These are phyloP conservation scores for Podospora conica DNA, from an alignment of 495 filamentous ascomycete species.

Conservation along the genomic window DNA sequence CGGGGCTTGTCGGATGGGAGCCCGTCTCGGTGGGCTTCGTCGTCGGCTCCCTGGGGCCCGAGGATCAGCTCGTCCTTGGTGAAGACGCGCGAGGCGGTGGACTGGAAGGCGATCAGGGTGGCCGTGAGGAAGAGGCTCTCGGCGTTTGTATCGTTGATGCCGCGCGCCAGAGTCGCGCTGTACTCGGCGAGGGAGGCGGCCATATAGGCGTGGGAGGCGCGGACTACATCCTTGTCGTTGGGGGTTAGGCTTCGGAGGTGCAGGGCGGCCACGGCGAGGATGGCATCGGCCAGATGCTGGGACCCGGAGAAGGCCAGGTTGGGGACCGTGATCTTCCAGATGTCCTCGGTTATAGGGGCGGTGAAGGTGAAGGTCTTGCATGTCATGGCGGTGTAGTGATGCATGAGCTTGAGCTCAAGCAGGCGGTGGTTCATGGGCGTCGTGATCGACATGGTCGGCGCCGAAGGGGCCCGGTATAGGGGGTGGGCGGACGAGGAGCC, in stretches of 20 bases:
- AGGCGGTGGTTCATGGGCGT: conserved; percentile 37
- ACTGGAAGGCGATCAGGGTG: conserved; percentile 52
- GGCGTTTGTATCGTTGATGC: conserved; percentile 46
- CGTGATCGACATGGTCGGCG: conserved; percentile 29
- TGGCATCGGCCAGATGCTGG: conserved; percentile 48
- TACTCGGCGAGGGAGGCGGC: conserved; percentile 51
- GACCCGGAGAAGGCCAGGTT: conserved; percentile 47
- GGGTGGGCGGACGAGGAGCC: conserved; percentile 21
- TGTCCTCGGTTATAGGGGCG: conserved; percentile 40
- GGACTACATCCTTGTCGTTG: conserved; percentile 45
- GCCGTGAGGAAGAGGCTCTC: conserved; percentile 51
- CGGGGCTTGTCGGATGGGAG: neutral
- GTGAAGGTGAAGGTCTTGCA: conserved; percentile 47
- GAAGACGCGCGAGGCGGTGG: conserved; percentile 49
- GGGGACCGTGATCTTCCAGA: conserved; percentile 51
- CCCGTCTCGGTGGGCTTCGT: neutral
- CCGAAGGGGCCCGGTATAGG: conserved; percentile 34
- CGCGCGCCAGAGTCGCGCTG: conserved; percentile 41
- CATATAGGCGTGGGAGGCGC: conserved; percentile 53
- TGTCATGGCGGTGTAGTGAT: conserved; percentile 49
- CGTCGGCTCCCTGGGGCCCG: neutral
- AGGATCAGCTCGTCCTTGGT: conserved; percentile 37
- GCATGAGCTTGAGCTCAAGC: conserved; percentile 49
- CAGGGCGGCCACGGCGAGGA: conserved; percentile 51
- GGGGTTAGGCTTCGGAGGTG: conserved; percentile 45